Evolutionary conservation across 1,139 yeast genomes (phyloP), one percentile per base, ranked within the genome.

Genomic region (Protomyces inundatus): DNA sequence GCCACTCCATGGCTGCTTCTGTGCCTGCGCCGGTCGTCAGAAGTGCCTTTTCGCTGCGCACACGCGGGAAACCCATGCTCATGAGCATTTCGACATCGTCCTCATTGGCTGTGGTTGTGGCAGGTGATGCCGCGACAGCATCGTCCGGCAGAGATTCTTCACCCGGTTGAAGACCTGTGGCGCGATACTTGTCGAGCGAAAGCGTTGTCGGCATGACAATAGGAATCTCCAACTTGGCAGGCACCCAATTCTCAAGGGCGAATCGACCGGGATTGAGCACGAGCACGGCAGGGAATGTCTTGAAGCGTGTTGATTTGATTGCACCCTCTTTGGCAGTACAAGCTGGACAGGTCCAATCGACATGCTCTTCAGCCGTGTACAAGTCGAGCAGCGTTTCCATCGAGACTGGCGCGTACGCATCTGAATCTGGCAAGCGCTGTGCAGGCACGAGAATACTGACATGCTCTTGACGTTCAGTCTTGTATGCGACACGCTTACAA

Each of bases 1-100:
- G 73, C 97, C 98, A 90, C 71, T 89, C 88, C 88, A 89, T 86
- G 0, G 98, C 97, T 4, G 80, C 81, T 69, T 93, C 98, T 0
- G 88, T 79, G 59, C 78, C 78, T 2, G 73, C 70, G 70, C 89
- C 90, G 0, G 96, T 89, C 48, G 82, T 75, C 70, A 80, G 85
- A 39, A 93, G 77, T 0, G 93, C 97, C 70, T 85, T 84, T 40
- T 79, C 77, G 53, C 86, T 80, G 57, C 95, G 80, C 23, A 81
- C 80, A 64, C 81, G 82, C 0, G 93, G 83, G 74, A 93, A 93
- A n/a, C 98, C 98, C 97, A 91, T 93, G 36, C 82, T 83, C 65
- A 79, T 73, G 33, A 95, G 80, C 66, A 81, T 80, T 5, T 77
- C 75, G 69, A 90, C 69, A 0, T 84, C 83, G 0, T 77, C 82